Base-by-base conservation (phyloP, 1,139 yeast genomes). In the Candida labiduridarum region DNA sequence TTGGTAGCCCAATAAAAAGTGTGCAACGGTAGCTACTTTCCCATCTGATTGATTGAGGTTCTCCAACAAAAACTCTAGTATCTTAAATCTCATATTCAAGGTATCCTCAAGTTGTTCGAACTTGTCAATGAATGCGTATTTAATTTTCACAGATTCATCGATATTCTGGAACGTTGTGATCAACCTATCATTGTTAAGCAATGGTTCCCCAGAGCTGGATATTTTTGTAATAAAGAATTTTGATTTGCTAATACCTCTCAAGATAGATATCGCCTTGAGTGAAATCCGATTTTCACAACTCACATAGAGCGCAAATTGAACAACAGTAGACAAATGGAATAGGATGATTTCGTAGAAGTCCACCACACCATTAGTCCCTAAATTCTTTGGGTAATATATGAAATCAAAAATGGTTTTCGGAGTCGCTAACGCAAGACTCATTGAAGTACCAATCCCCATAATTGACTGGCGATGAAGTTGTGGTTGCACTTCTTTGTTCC, bases 321-420 rank as follows among this genome's bases (percentile, higher is more conserved):
- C 88, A 15, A 91, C 77, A 9, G 88, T 69, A 0, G 89, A 80
- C 25, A 90, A 68, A 54, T 88, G 81, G 66, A 85, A 84, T 25
- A 89, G 69, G 10, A 91, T 68, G 0, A 91, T 84, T 59, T 90
- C 96, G 59, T 77, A 85, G 59, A 87, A 87, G 5, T 86, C 81
- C 18, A 77, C 67, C 7, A 83, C 65, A 0, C 94, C 92, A 58
- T 82, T 84, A 0, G 85, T 74, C 4, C 88, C 87, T 47, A 85
- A 65, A 44, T 69, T 70, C 18, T 76, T 69, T 1, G 89, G 85
- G 42, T 74, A 66, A 55, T 78, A 80, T 39, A 74, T 67, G 55
- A 79, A 83, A 57, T 84, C 86, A 42, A 74, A 66, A 44, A 74
- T 74, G 14, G 82, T 70, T 31, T 60, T 66, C 38, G 70, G 64